Evolutionary conservation across 1,284 basidiomycete species (phyloP).

Genomic region (Blastosporella zonata): DNA sequence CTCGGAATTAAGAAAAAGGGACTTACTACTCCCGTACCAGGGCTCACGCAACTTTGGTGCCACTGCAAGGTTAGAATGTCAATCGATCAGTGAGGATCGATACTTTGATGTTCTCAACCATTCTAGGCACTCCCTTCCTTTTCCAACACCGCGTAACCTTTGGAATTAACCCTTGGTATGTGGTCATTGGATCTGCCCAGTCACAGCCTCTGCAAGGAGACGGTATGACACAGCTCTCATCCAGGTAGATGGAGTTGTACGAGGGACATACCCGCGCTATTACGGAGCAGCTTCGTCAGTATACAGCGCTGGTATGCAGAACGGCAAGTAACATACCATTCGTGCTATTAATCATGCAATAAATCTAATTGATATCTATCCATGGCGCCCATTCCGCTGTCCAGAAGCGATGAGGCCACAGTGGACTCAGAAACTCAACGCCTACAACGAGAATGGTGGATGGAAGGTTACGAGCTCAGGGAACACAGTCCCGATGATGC

Average conservation of each 20-base stretch:
- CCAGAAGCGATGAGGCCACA: slow-evolving; percentile 25
- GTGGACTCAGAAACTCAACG: slow-evolving; percentile 28
- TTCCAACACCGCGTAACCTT: slow-evolving; percentile 26
- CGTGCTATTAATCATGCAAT: background rate
- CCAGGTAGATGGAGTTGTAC: slow-evolving; percentile 13
- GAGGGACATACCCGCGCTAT: slow-evolving; percentile 19
- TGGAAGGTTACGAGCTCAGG: slow-evolving; percentile 17
- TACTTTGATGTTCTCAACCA: slow-evolving; percentile 34
- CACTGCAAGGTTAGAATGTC: too few species aligned
- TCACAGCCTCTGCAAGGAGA: slow-evolving; percentile 22
- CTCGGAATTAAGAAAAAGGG: too few species aligned
- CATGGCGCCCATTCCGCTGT: slow-evolving; percentile 19
- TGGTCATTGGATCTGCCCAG: slow-evolving; percentile 21
- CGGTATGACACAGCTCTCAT: slow-evolving; percentile 19
- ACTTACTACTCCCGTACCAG: too few species aligned
- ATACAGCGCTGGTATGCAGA: background rate
- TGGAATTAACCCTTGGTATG: slow-evolving; percentile 19
- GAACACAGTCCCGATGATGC: slow-evolving; percentile 35
- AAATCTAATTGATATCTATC: slow-evolving; percentile 1
- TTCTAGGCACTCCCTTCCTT: slow-evolving; percentile 31
- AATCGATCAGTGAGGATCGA: slow-evolving; percentile 13
- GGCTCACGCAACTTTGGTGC: too few species aligned
- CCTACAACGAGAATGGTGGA: background rate
- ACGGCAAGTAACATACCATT: background rate
- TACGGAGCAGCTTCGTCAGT: slow-evolving; percentile 15